Base-by-base conservation (phyloP, 805 yeast species). In the Candida xiaguanensis region DNA sequence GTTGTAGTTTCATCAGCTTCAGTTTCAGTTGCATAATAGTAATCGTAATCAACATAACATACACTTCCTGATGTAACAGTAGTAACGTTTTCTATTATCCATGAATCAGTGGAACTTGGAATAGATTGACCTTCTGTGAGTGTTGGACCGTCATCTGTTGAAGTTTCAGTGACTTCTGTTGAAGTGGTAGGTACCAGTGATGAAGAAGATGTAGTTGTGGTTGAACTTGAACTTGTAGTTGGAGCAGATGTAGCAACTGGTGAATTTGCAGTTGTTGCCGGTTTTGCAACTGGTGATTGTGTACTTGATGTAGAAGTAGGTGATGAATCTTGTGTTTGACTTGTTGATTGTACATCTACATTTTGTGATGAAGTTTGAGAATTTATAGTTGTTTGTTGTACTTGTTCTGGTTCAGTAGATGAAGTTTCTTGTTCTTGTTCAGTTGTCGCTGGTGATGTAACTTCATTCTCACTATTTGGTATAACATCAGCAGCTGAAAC, bases 21-120 rank as follows among this genome's bases (percentile, higher is more conserved):
- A 8, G 56, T 46, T 37, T 54, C 61, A 19, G 49, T 54, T 38
- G 56, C 57, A 27, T 44, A 53, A 53, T 61, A 59, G 58, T 65
- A 61, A 52, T 62, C 64, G 52, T 59, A 59, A 53, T 61, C 54
- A 37, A 67, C 65, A 40, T 55, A 37, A 54, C 71, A 59, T 34
- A 62, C 60, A 31, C 63, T 60, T 34, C 52, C 49, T 30, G 59
- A 45, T 20, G 51, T 44, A 14, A 59, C 42, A 6, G 74, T 66
- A 36, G 58, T 47, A 7, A 59, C 49, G 43, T 52, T 56, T 16
- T 57, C 67, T 30, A 67, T 61, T 20, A 63, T 47, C 61, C 70
- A 64, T 20, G 63, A 53, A 17, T 47, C 50, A 32, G 61, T 48
- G 16, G 59, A 45, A 32, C 58, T 40, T 18, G 61, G 53, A 42